Percentiles rank a stretch among this genome's conserved stretches.
These are phyloP conservation scores for Globisporangium viniferum DNA, from an alignment of 352 stramenopile genomes.

Conservation along the genomic window DNA sequence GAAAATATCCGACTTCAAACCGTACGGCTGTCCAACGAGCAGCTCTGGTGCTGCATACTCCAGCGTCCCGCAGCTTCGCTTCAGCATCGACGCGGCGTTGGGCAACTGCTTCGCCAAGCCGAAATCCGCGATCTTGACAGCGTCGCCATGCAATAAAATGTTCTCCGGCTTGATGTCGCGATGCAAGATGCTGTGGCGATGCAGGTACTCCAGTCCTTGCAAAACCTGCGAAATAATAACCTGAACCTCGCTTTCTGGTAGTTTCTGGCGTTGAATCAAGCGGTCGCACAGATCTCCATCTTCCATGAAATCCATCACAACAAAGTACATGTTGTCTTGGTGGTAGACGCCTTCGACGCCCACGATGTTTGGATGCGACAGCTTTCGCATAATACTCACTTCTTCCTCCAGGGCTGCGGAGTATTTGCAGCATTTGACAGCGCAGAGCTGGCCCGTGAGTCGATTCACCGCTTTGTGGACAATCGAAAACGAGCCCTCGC, in stretches of 20 bases:
- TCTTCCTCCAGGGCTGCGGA: slow-evolving; percentile 65
- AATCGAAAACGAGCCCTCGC: slow-evolving; percentile 82
- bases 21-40: slow-evolving; percentile 61
- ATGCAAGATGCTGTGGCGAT: slow-evolving; percentile 60
- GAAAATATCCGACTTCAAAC: slow-evolving; percentile 77
- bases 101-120: slow-evolving; percentile 68
- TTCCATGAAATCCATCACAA: slow-evolving; percentile 82
- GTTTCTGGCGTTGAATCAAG: slow-evolving; percentile 59
- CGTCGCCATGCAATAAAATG: slow-evolving; percentile 65
- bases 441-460: slow-evolving; percentile 55
- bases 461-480: slow-evolving; percentile 75
- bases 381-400: slow-evolving; percentile 53
- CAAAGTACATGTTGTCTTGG: slow-evolving; percentile 71
- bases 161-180: slow-evolving; percentile 85
- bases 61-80: slow-evolving; percentile 65
- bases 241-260: slow-evolving; percentile 50
- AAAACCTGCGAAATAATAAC: slow-evolving; percentile 63
- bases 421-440: slow-evolving; percentile 75
- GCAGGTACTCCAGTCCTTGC: slow-evolving; percentile 58
- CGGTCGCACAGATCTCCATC: slow-evolving; percentile 73
- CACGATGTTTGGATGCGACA: slow-evolving; percentile 72
- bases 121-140: slow-evolving; percentile 80
- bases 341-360: slow-evolving; percentile 65
- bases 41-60: slow-evolving; percentile 78
- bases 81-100: slow-evolving; percentile 44